Percentiles rank a stretch among this genome's conserved stretches.
These are phyloP conservation scores for Grigorovia yakushimaensis DNA, from an alignment of 805 yeast genomes.

Conservation along the genomic window DNA sequence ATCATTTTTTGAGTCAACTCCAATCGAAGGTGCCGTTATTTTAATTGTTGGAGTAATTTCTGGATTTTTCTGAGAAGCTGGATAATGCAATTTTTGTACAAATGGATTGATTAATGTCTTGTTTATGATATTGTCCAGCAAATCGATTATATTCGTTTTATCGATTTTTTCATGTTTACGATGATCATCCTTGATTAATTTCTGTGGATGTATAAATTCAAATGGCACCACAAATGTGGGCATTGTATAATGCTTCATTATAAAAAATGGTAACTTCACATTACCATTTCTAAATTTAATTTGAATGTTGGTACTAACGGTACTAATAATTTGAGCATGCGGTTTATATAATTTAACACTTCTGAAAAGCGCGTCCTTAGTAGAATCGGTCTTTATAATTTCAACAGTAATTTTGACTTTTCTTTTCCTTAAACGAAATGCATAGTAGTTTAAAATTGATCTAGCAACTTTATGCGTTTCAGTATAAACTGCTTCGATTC, in stretches of 20 bases:
- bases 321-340: constrained; percentile 23
- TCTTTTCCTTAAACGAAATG: constrained; percentile 14
- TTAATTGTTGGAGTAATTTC: background rate
- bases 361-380: constrained; percentile 15
- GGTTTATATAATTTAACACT: constrained; percentile 24
- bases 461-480: constrained; percentile 18
- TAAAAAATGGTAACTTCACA: constrained; percentile 26
- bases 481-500: constrained; percentile 20
- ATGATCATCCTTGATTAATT: constrained; percentile 6
- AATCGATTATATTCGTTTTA: constrained; percentile 4
- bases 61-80: background rate
- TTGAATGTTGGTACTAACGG: constrained; percentile 28
- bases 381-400: constrained; percentile 21
- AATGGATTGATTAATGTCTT: constrained; percentile 21
- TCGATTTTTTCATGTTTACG: background rate
- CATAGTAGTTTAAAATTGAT: constrained; percentile 20
- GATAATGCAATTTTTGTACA: background rate
- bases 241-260: constrained; percentile 23
- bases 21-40: background rate
- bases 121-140: constrained; percentile 12
- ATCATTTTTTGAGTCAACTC: constrained; percentile 1
- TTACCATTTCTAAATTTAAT: constrained; percentile 29
- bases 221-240: constrained; percentile 25
- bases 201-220: constrained; percentile 25
- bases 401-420: constrained; percentile 26